Base-by-base conservation (phyloP, 371 early-diverging fungal species). In the Phascolomyces articulosus region DNA sequence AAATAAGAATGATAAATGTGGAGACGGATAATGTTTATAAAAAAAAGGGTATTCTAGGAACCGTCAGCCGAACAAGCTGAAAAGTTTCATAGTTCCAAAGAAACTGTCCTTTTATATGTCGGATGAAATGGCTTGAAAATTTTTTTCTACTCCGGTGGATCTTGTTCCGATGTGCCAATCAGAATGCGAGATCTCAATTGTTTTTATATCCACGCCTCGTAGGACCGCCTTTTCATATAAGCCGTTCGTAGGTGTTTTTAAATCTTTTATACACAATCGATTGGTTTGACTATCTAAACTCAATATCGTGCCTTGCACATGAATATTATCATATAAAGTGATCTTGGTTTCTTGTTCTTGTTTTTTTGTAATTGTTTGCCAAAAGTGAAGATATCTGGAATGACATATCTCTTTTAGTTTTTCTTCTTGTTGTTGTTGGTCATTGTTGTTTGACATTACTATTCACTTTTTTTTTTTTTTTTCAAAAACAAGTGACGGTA, bases 11-110 rank as follows among this genome's bases (percentile, higher is more conserved):
- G 47, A 59, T 16, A 27, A 24, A 51, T 51, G 51, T 23, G 44
- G 15, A 44, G 44, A 44, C 44, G 44, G 15, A 34, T 34, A 1
- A 34, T 34, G 34, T 34, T 34, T 34, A 11, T 11, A 34, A 47
- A 47, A n/a, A 47, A 70, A 71, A 73, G 73, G 67, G 79, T 77
- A 67, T 65, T 66, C 66, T 71, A 64, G 67, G 73, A 61, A 72
- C 74, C 67, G 78, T 77, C 78, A 77, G 78, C 78, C 72, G 74
- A 74, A 68, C 72, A 68, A 70, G 79, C 77, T 79, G 79, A 79
- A 62, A 74, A 66, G 66, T 66, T 66, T 60, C 60, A 66, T 65
- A 47, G 58, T 41, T 61, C 65, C 49, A 44, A 65, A 65, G 31
- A 51, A 41, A 26, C 56, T 7, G 2, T 28, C 18, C 54, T 65